Conservation (phyloP, 2,329 filamentous ascomycete species). For the Grosmannia huntii region DNA sequence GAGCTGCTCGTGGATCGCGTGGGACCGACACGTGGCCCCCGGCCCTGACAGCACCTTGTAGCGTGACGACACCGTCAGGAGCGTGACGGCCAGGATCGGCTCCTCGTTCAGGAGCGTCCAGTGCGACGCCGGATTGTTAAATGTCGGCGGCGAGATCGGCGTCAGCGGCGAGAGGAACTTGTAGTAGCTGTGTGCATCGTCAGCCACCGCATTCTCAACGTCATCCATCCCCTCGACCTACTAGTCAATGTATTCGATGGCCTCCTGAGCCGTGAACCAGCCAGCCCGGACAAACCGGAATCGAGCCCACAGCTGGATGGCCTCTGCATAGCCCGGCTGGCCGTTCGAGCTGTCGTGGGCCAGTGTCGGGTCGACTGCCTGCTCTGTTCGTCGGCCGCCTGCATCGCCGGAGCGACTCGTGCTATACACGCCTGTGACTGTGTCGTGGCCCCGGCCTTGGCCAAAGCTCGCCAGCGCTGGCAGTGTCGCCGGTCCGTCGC, state of each 20-base stretch:
- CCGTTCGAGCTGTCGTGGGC: constrained; percentile 28
- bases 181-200: constrained; percentile 54
- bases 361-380: constrained; percentile 33
- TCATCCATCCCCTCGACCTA: constrained; percentile 27
- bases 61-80: constrained; percentile 81
- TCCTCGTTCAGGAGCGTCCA: constrained; percentile 73
- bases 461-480: background rate
- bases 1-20: constrained; percentile 86
- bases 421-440: constrained; percentile 8
- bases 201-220: no score
- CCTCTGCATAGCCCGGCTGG: constrained; percentile 50
- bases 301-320: constrained; percentile 75
- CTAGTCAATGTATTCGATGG: constrained; percentile 90
- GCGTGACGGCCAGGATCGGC: constrained; percentile 81
- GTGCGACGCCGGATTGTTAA: constrained; percentile 70
- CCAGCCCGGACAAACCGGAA: constrained; percentile 93
- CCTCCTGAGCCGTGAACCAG: constrained; percentile 91
- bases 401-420: constrained; percentile 11
- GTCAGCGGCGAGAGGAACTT: constrained; percentile 82
- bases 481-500: background rate
- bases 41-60: constrained; percentile 72
- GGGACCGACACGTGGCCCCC: constrained; percentile 69
- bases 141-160: constrained; percentile 85
- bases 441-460: background rate
- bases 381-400: constrained; percentile 15